Evolutionary conservation across 768 basidiomycete genomes (phyloP), one percentile per base, ranked within the genome.

Genomic region (Cystobasidium tubakii): DNA sequence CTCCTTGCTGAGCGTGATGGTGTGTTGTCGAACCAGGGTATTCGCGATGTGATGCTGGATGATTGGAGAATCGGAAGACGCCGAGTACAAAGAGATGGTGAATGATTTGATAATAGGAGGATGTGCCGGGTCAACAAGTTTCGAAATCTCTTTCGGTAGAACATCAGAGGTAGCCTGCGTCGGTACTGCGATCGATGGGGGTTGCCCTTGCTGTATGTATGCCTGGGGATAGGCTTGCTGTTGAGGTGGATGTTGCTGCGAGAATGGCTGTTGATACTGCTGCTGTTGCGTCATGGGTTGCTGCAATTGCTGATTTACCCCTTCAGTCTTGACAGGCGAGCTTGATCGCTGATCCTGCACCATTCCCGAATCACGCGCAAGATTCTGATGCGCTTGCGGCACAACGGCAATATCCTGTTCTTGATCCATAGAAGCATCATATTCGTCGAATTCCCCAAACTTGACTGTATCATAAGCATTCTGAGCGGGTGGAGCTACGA

Each of bases 101-200:
- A 66, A 66, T 7, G 65, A 66, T 25, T n/a, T 29, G 17, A 66
- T 64, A 17, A n/a, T 25, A 64, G 62, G 62, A 7, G 62, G 62
- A n/a, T 31, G n/a, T 7, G 62, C 31, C 10, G 39, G 62, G 23
- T n/a, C 39, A 23, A 43, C 31, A 31, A 43, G 62, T 31, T 64
- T 64, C 17, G 39, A 31, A 6, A 27, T 31, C n/a, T 29, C 9
- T n/a, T 29, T 29, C n/a, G 7, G 53, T 10, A 29, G 9, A 55
- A 55, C 53, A 9, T n/a, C n/a, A n/a, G 53, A 9, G n/a, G 53
- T 9, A 7, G 53, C 21, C n/a, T 55, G 53, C n/a, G 21, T 9
- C n/a, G 53, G 53, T 55, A 55, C 27, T 7, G 27, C 27, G n/a
- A 55, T 55, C n/a, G 21, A 55, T 7, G 21, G 53, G 6, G 53